A percentile compares a stretch with the other conserved stretches of the same genome.
These are phyloP conservation scores for Tuber umbilicatum DNA, from an alignment of 495 filamentous ascomycete species.

Conservation along the genomic window DNA sequence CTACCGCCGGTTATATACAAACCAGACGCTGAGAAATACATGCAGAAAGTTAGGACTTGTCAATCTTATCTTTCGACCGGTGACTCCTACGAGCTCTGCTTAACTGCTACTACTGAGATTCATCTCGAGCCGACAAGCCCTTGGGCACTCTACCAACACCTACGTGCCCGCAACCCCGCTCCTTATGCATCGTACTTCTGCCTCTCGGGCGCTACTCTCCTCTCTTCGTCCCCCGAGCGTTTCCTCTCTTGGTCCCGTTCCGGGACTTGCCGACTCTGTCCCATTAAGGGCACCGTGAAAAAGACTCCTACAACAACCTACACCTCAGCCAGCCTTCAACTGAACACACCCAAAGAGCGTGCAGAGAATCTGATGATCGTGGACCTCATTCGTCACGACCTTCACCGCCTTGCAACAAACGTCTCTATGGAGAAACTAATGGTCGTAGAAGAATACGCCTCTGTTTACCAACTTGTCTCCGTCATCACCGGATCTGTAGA, in stretches of 20 bases:
- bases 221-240: slow-evolving; percentile 84
- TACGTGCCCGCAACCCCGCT: slow-evolving; percentile 70
- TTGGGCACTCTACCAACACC: slow-evolving; percentile 66
- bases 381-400: slow-evolving; percentile 84
- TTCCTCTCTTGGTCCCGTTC: slow-evolving; percentile 66
- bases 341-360: slow-evolving; percentile 75
- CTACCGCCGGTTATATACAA: slow-evolving; percentile 49
- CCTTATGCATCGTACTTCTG: slow-evolving; percentile 78
- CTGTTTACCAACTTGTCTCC: slow-evolving; percentile 82
- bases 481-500: slow-evolving; percentile 69
- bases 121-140: slow-evolving; percentile 44
- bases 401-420: slow-evolving; percentile 67
- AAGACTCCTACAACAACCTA: slow-evolving; percentile 61
- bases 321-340: slow-evolving; percentile 59
- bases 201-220: slow-evolving; percentile 61
- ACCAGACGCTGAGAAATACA: slow-evolving; percentile 31
- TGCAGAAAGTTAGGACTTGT: slow-evolving; percentile 52
- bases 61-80: slow-evolving; percentile 67
- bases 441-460: slow-evolving; percentile 80
- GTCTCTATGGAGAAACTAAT: slow-evolving; percentile 64
- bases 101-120: slow-evolving; percentile 68
- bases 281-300: slow-evolving; percentile 92
- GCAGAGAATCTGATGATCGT: slow-evolving; percentile 99
- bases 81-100: slow-evolving; percentile 88
- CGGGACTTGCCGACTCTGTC: slow-evolving; percentile 59